Base-by-base conservation (phyloP, 2,329 filamentous ascomycete genomes). In the Xylaria sp. region DNA sequence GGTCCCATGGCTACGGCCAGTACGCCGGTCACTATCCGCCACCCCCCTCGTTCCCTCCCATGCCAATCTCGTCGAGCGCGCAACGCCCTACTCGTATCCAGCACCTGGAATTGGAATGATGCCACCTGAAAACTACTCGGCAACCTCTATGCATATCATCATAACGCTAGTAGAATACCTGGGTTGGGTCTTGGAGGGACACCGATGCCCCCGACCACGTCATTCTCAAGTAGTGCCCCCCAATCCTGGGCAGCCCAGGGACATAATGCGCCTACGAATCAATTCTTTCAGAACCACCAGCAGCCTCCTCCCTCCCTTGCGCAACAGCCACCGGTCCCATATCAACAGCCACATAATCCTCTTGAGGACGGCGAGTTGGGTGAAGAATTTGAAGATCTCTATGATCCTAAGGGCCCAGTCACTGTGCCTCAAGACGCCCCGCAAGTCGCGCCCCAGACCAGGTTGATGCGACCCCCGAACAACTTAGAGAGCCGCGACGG, bases 361-460 rank as follows among this genome's bases (percentile, higher is more conserved):
- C 67, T 71, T 25, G 91, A 95, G 71, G 92, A 96, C 70, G 91
- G 90, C 15, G 92, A 96, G 74, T 75, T 95, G 31, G 91, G 87
- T 66, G 92, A 94, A 69, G 85, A 94, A 69, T 81, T 84, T 51
- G 84, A 87, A 52, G 83, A 87, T 68, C 70, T 83, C 2, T 87
- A 87, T 64, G 83, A 85, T 51, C 80, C 82, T 9, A 69, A 68
- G 49, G 70, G 69, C 47, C 33, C 57, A 4, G 23, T 51, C 31
- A 55, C 56, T 15, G 37, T 35, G 25, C 7, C 52, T 14, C 25
- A 61, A 4, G 25, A 56, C 14, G 40, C 40, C 23, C 7, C 53
- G 12, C 31, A 59, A 7, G 31, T 52, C 14, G 53, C 46, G 33
- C 35, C 45, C 2, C 50, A 25, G 19, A 58, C 28, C 25, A 63